Evolutionary conservation across 768 basidiomycete genomes (phyloP), one percentile per base, ranked within the genome.

Genomic region (Russula olivacea): DNA sequence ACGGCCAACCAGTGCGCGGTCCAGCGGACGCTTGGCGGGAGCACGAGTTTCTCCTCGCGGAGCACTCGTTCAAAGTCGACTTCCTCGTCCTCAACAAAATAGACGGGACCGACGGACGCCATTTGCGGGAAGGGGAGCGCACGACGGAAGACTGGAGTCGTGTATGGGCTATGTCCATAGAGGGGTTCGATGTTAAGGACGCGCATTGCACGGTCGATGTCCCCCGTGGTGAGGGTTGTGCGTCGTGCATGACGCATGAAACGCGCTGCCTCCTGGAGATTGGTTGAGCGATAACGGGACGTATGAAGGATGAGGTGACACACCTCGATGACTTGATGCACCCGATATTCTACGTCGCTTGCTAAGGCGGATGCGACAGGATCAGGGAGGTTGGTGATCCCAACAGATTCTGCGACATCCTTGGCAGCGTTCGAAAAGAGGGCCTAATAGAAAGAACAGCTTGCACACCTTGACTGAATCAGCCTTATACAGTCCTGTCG

Each of bases 1-100:
- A 99, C 93, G 0, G 95, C 95, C 36, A 99, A 81, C 97, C 97
- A 99, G 72, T 99, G 97, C 2, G 97, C 95, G 0, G 87, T 89
- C 88, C 91, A 95, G 68, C 80, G 85, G 59, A 91, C 86, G 47
- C 87, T 88, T 68, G 88, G 86, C 0, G 93, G 91, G 9, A 94
- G 75, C 1, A 82, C 78, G 40, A 93, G 86, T 73, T 93, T 89
- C 72, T 93, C 91, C 69, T 92, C 90, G 59, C 90, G 83, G 47
- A 98, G 75, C 11, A 94, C 86, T 58, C 87, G 91, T 71, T 95
- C 91, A 69, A 99, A 93, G 75, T 98, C 97, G 53, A 99, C 88
- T 74, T 98, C 97, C 68, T 98, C 94, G 71, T 99, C 97, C 64
- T 97, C 93, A 19, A 96, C 85, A 69, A 93, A 93, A 76, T 93